Base-by-base conservation (phyloP, 2,329 filamentous ascomycete genomes). In the Lachnellula occidentalis region DNA sequence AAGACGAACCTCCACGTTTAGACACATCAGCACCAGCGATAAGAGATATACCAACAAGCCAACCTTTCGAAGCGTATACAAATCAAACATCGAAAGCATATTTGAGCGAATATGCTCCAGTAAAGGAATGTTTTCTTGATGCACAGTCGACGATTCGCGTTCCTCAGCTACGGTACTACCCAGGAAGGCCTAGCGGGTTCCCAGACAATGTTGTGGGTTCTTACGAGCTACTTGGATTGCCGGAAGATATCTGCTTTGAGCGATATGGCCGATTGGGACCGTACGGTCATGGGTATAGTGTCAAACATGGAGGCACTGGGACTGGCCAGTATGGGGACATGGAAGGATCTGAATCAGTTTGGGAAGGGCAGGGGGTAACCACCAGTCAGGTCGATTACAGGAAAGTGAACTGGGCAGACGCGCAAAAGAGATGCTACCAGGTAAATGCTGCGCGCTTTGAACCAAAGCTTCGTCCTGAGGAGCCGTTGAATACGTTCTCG, bases 231-330 rank as follows among this genome's bases (percentile, higher is more conserved):
- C 72, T 97, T 12, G 86, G 85, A 0, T 74, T 97, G 36, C 82
- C 87, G 17, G 83, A 95, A 61, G 87, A 95, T 65, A 82, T 96
- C 46, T 99, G 94, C 73, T 96, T 96, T 67, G 94, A 99, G 63
- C 81, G 94, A 2, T 95, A 89, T 68, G 92, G 92, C 3, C 82
- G 91, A 59, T 82, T 94, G 31, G 92, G 90, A 0, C 88, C 92
- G 0, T 99, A 99, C 64, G 92, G 92, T 0, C 82, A 90, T 58
- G 92, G 92, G 8, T 97, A 97, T 70, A 89, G 87, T 34, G 76
- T 80, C 34, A 83, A 84, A 55, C 83, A 80, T 60, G 92, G 92
- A 12, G 92, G 92, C 1, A 83, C 87, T 24, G 91, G 92, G 4
- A 85, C 88, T n/a, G 92, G 90, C 11, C 81, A 95, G 70, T 85